phyloP scores from a whole-genome alignment of 805 yeast species.

The Ogataea methanolica region DNA sequence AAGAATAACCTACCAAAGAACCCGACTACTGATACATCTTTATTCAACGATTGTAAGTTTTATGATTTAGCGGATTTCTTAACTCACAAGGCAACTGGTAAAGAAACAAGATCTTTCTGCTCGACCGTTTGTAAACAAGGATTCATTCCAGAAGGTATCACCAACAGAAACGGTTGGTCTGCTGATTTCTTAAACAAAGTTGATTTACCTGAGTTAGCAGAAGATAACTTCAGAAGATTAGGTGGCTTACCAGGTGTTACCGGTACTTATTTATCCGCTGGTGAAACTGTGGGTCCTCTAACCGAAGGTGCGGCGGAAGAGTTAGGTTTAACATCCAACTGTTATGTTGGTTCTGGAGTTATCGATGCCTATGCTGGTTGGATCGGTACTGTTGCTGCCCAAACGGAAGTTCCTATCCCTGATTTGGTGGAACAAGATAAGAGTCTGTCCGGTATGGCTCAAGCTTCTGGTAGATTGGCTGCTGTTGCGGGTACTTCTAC shows the following conservation, averaged over 20 bases:
- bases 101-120: conserved; percentile 82
- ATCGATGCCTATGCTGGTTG: conserved; percentile 99
- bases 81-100: conserved; percentile 86
- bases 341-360: conserved; percentile 91
- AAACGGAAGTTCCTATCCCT: conserved; percentile 56
- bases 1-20: conserved; percentile 73
- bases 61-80: conserved; percentile 90
- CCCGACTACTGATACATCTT: conserved; percentile 24
- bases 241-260: conserved; percentile 79
- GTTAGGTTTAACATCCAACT: conserved; percentile 72
- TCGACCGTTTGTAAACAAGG: conserved; percentile 96
- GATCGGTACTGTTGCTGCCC: conserved; percentile 97
- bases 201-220: conserved; percentile 72
- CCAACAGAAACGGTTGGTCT: conserved; percentile 91
- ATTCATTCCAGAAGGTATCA: conserved; percentile 87
- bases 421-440: conserved; percentile 46
- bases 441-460: conserved; percentile 42
- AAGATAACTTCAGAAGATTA: conserved; percentile 67
- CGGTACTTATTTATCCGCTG: conserved; percentile 79
- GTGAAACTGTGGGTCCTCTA: conserved; percentile 80
- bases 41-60: conserved; percentile 62
- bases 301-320: conserved; percentile 66
- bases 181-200: conserved; percentile 63
- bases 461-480: conserved; percentile 81
- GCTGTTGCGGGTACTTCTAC: conserved; percentile 99